These are phyloP conservation scores for Starmerella davenportii DNA, from an alignment of 805 yeast genomes.

Conservation along the genomic window DNA sequence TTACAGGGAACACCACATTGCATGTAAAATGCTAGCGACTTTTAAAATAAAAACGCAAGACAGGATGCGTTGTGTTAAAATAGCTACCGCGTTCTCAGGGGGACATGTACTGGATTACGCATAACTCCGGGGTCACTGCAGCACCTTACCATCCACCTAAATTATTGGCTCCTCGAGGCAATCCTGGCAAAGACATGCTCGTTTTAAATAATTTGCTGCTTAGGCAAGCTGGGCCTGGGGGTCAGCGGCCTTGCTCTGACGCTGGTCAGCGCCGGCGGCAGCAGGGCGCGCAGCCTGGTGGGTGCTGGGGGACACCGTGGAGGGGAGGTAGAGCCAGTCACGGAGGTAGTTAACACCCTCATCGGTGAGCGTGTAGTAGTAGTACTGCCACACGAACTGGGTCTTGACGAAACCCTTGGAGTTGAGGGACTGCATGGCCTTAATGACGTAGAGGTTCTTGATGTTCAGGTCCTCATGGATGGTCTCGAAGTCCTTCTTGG, in stretches of 20 bases:
- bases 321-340: conserved; percentile 96
- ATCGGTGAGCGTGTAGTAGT: conserved; percentile 99
- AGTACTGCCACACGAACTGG: conserved; percentile 99
- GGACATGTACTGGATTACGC: too few species aligned
- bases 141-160: too few species aligned
- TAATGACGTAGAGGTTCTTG: conserved; percentile 92
- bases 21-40: too few species aligned
- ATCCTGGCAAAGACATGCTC: neutral
- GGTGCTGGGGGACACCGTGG: conserved; percentile 95
- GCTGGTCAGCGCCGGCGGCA: conserved; percentile 16
- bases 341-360: conserved; percentile 98
- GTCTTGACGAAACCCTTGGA: conserved; percentile 99
- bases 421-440: conserved; percentile 97
- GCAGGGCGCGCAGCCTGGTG: conserved; percentile 53
- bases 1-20: too few species aligned
- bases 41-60: too few species aligned
- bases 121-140: too few species aligned
- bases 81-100: too few species aligned
- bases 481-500: conserved; percentile 96
- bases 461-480: conserved; percentile 97
- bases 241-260: conserved; percentile 17
- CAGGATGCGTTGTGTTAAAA: too few species aligned
- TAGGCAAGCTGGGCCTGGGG: conserved; percentile 25
- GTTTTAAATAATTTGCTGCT: neutral
- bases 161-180: too few species aligned